These are phyloP conservation scores for Botrytis aclada DNA, from an alignment of 2,329 filamentous ascomycete genomes.

Conservation along the genomic window DNA sequence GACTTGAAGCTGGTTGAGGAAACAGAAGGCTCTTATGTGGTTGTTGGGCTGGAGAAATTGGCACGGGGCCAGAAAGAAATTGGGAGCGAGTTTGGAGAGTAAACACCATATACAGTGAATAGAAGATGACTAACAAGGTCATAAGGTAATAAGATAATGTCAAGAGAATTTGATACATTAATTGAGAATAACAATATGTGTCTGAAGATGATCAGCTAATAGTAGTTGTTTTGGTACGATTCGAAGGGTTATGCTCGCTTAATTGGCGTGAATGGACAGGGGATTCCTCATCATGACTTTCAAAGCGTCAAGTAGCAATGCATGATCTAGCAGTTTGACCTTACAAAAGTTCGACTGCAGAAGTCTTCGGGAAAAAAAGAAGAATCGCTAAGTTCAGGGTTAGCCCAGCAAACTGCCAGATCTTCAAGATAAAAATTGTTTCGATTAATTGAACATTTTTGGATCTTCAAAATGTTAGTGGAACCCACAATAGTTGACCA, in stretches of 20 bases:
- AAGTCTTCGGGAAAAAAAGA: no score
- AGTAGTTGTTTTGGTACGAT: background rate
- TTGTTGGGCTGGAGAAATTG: background rate
- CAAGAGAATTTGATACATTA: background rate
- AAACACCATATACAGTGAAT: constrained; percentile 3
- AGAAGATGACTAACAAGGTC: background rate
- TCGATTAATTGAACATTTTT: constrained; percentile 11
- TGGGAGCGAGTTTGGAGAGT: background rate
- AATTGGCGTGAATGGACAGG: background rate
- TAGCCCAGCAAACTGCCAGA: background rate
- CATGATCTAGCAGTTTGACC: background rate
- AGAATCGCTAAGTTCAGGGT: background rate
- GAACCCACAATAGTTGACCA: background rate
- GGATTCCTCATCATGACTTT: background rate
- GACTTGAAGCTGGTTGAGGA: background rate
- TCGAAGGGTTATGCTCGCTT: background rate
- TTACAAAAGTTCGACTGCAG: background rate
- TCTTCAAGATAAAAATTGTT: background rate
- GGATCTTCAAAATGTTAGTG: background rate
- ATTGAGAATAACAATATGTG: background rate
- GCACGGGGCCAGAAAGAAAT: background rate
- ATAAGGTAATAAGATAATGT: accelerated
- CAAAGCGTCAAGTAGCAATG: background rate
- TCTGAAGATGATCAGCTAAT: background rate
- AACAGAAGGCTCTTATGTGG: background rate